Percentiles rank a stretch among this genome's conserved stretches.
These are phyloP conservation scores for Apiotrichum akiyoshidainum DNA, from an alignment of 1,284 basidiomycete genomes.

Conservation along the genomic window DNA sequence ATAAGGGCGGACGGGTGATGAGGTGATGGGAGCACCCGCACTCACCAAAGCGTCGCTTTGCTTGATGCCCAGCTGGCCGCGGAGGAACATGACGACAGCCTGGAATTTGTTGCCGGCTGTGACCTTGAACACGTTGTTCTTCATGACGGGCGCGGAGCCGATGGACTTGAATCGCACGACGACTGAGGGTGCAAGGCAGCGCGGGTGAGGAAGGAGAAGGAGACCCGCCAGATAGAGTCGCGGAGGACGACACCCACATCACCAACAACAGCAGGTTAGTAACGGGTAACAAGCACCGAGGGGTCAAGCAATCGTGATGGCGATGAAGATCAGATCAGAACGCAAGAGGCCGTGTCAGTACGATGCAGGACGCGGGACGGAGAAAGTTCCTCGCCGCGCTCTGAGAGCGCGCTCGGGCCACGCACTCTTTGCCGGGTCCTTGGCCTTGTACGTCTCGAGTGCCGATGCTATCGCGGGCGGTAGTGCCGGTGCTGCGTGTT, in stretches of 20 bases:
- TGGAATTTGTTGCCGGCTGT: slow-evolving; percentile 92
- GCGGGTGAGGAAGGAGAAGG: background rate
- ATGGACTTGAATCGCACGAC: slow-evolving; percentile 97
- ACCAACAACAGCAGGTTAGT: background rate
- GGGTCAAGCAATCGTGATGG: too few species aligned
- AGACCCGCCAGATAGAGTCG: too few species aligned
- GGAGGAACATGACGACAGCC: slow-evolving; percentile 88
- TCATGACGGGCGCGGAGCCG: slow-evolving; percentile 98
- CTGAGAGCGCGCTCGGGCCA: background rate
- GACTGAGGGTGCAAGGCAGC: slow-evolving; percentile 58
- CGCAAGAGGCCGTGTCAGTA: too few species aligned
- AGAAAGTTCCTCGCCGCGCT: too few species aligned
- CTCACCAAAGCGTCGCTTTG: slow-evolving; percentile 79
- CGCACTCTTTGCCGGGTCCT: slow-evolving; percentile 74
- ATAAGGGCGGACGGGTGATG: too few species aligned
- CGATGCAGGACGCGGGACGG: too few species aligned
- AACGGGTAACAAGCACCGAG: too few species aligned
- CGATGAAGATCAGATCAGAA: too few species aligned
- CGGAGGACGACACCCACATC: background rate
- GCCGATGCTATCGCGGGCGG: slow-evolving; percentile 58
- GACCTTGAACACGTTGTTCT: slow-evolving; percentile 97
- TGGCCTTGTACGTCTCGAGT: slow-evolving; percentile 77
- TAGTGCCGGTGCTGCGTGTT: slow-evolving; percentile 13
- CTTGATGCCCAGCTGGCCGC: slow-evolving; percentile 87
- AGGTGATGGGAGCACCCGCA: too few species aligned